Evolutionary conservation across 495 filamentous ascomycete genomes (phyloP), one percentile per base, ranked within the genome.

Genomic region (Xylaria scruposa): DNA sequence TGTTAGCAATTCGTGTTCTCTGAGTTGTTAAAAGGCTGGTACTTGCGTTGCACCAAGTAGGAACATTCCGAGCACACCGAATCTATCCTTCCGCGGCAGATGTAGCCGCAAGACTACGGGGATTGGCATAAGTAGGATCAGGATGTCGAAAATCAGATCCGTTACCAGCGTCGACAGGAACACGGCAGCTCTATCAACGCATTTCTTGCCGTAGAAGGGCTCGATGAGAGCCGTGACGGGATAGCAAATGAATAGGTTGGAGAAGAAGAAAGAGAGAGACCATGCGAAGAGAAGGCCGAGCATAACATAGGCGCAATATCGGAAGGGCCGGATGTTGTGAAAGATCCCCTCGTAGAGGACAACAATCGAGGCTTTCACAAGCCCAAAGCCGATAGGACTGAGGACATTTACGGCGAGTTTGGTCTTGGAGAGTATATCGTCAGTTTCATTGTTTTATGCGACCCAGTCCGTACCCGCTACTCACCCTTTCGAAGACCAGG

Each of bases 311-410:
- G 60, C 17, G n/a, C 29, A 60, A 15, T 46, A 78, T 63, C 64
- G 72, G 78, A 80, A 65, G 83, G 76, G 60, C 75, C 78, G 49
- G 24, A 59, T 81, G 59, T 62, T 68, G 73, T 72, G 76, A 40
- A 53, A 70, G 51, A 78, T 76, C 59, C 72, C 67, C 82, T 83
- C 76, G 83, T 89, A 75, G 81, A 86, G 75, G 84, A 88, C 71
- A 80, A 88, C 77, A 82, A 89, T 79, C 12, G 79, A 81, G 0
- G 83, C 63, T 72, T 88, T 87, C 26, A 85, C 81, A n/a, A 85
- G 71, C 26, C 85, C 81, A 60, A 89, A 76, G 61, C 84, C 80
- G 9, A 85, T 84, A 61, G 86, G 86, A 61, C 88, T 88, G 65
- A 88, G 72, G 31, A 87, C 74, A 67, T 88, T 85, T 15, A 73